A percentile compares a stretch with the other conserved stretches of the same genome.
Evolutionary conservation across 371 early-diverging fungal genomes (phyloP).

Genomic region (Mortierella sp.): DNA sequence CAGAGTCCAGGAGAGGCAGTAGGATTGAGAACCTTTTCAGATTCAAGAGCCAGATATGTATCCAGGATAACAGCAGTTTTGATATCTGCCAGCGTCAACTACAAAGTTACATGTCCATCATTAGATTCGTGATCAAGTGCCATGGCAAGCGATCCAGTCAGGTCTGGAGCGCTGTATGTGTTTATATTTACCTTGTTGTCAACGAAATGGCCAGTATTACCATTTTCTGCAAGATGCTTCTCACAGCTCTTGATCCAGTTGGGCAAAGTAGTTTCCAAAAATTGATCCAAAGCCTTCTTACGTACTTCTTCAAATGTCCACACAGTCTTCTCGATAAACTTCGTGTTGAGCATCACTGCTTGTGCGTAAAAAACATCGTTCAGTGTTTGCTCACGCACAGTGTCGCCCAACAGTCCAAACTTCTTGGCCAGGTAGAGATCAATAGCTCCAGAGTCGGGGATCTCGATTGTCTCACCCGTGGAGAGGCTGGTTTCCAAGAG

Average conservation of each 20-base stretch:
- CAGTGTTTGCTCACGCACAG: slow-evolving; percentile 15
- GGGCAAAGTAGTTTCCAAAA: slow-evolving; percentile 7
- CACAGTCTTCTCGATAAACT: slow-evolving; percentile 6
- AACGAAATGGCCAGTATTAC: slow-evolving; percentile 25
- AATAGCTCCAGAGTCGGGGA: slow-evolving; percentile 29
- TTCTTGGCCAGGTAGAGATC: slow-evolving; percentile 22
- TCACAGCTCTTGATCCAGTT: slow-evolving; percentile 23
- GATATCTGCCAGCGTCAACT: slow-evolving; percentile 28
- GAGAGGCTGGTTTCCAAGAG: slow-evolving; percentile 13
- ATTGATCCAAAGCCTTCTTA: slow-evolving; percentile 1
- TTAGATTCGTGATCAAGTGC: neutral
- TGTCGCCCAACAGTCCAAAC: slow-evolving; percentile 24
- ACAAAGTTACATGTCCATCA: neutral
- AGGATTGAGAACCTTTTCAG: slow-evolving; percentile 11
- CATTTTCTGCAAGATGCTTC: slow-evolving; percentile 16
- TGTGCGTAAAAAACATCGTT: slow-evolving; percentile 28
- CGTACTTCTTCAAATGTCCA: slow-evolving; percentile 15
- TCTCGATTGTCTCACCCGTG: slow-evolving; percentile 1
- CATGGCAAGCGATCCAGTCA: neutral
- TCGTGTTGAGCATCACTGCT: slow-evolving; percentile 14
- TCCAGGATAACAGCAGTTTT: slow-evolving; percentile 24
- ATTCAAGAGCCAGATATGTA: slow-evolving; percentile 5
- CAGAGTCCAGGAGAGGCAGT: slow-evolving; percentile 13
- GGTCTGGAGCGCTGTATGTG: neutral
- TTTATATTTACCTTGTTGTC: slow-evolving; percentile 15